These are phyloP conservation scores for Fusarium phyllophilum DNA, from an alignment of 2,329 filamentous ascomycete genomes.

Conservation along the genomic window DNA sequence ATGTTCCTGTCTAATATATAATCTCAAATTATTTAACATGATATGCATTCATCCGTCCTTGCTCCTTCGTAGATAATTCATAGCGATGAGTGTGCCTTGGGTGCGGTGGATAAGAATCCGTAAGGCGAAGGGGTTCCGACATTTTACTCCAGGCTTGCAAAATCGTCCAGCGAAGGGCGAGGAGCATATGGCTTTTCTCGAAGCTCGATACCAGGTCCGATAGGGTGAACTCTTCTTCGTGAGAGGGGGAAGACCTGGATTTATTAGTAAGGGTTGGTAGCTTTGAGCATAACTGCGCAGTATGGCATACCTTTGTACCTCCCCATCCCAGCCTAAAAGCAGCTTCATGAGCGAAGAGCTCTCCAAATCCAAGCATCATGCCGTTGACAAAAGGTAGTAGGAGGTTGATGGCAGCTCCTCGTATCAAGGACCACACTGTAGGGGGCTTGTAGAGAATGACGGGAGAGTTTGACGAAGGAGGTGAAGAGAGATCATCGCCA, in stretches of 20 bases:
- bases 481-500: constrained; percentile 69
- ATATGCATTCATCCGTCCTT: constrained; percentile 28
- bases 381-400: constrained; percentile 95
- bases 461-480: constrained; percentile 71
- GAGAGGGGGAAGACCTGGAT: constrained; percentile 66
- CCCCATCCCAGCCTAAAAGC: constrained; percentile 95
- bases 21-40: constrained; percentile 39
- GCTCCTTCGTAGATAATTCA: constrained; percentile 11
- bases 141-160: constrained; percentile 73
- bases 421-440: constrained; percentile 84
- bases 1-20: constrained; percentile 41
- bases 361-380: constrained; percentile 97
- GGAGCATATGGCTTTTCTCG: constrained; percentile 69
- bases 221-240: constrained; percentile 70
- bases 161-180: constrained; percentile 69
- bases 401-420: constrained; percentile 95
- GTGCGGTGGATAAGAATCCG: background rate
- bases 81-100: background rate
- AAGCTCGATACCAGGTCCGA: constrained; percentile 87
- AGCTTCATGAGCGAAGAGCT: constrained; percentile 95
- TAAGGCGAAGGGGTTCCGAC: background rate
- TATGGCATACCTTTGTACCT: constrained; percentile 78
- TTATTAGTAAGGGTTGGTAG: constrained; percentile 21
- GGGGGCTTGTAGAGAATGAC: constrained; percentile 90
- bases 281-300: background rate